These are phyloP conservation scores for Staphylotrichum longicolle DNA, from an alignment of 495 filamentous ascomycete species.

Conservation along the genomic window DNA sequence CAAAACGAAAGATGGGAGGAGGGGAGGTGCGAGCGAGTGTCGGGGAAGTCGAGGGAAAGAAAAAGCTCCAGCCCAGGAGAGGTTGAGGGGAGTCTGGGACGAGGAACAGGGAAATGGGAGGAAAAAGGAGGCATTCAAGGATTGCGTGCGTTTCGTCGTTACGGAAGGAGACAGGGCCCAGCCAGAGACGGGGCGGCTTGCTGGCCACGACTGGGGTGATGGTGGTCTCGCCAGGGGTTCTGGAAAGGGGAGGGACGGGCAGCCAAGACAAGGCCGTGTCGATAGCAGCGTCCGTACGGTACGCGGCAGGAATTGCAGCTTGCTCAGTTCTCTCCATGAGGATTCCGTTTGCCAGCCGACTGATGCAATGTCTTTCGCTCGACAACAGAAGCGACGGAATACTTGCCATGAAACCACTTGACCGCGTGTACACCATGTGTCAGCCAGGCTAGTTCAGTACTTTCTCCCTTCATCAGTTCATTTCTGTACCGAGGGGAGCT, in stretches of 20 bases:
- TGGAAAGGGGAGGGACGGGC: conserved; percentile 7
- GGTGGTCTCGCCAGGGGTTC: conserved; percentile 16
- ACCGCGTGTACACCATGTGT: too few species aligned
- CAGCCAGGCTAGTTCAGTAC: too few species aligned
- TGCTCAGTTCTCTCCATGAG: too few species aligned
- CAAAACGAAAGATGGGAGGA: conserved; percentile 32
- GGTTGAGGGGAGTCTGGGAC: conserved; percentile 22
- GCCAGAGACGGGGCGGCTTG: conserved; percentile 15
- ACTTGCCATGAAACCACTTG: too few species aligned
- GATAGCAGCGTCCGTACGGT: neutral
- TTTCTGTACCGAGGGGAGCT: too few species aligned
- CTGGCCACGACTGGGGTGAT: conserved; percentile 18
- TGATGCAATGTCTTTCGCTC: too few species aligned
- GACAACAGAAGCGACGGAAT: too few species aligned
- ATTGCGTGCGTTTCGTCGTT: conserved; percentile 31
- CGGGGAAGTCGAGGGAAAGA: conserved; percentile 18
- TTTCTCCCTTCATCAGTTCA: too few species aligned
- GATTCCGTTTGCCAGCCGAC: neutral
- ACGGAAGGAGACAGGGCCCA: conserved; percentile 28
- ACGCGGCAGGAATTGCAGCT: conserved; percentile 2
- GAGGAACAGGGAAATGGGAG: conserved; percentile 30
- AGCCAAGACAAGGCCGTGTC: neutral
- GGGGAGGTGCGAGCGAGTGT: conserved; percentile 31
- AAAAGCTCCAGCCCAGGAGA: conserved; percentile 31
- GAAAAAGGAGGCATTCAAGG: conserved; percentile 36